Evolutionary conservation across 805 yeast species (phyloP), one percentile per base, ranked within the genome.

Genomic region (Wickerhamomyces hampshirensis): DNA sequence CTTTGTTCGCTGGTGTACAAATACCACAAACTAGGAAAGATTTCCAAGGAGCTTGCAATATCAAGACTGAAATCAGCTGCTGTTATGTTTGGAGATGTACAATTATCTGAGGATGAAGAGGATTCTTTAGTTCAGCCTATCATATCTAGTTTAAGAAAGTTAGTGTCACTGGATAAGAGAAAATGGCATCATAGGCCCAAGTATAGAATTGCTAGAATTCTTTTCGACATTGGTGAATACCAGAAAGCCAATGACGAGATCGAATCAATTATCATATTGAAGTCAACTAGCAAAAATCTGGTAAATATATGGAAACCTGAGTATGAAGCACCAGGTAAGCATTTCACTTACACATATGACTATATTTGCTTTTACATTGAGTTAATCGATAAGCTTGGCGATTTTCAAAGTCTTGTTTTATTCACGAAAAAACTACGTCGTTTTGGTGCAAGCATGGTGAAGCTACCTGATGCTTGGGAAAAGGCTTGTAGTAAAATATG

Each of bases 231-330:
- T 27, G 58, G 67, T 2, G 77, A 84, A 38, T 43, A 60, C 6
- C 59, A 60, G 3, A 66, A 62, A 1, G 93, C 97, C 0, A 65
- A 68, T 31, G 71, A 71, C 10, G 86, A 83, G 45, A 75, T 91
- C 73, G 64, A 73, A 2, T 53, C 66, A 0, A 62, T 87, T 13
- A 73, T 89, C 35, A 69, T 84, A 6, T 57, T 86, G 33, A 84
- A 79, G 46, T 68, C 87, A 1, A 69, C 75, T 3, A 75, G 77
- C 29, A 84, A 87, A 51, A 76, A 81, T 9, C 68, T 93, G 26
- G 76, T 89, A 1, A 82, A 77, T 46, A 84, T 93, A 39, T 93
- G 98, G 98, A 87, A 87, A 48, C 95, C 97, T 0, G 96, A 88
- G 32, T 58, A 69, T 48, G 98, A 94, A 56, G 62, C 94, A 15